Evolutionary conservation across 2,329 filamentous ascomycete species (phyloP).

Genomic region (Eutypa lata): DNA sequence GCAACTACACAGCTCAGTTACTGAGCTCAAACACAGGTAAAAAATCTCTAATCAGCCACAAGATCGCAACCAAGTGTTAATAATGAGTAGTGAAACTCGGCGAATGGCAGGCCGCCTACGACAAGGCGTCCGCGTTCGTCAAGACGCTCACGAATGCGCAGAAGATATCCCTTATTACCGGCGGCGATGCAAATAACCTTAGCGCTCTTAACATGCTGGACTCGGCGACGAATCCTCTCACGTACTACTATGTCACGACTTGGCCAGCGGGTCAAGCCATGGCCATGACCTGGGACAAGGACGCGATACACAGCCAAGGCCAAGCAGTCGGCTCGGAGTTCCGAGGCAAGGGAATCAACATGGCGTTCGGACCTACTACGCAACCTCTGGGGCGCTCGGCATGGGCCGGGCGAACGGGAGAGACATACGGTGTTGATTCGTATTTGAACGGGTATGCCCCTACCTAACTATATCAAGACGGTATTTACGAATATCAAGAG

Average conservation of each 20-base stretch:
- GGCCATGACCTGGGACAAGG: conserved; percentile 23
- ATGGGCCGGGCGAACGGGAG: conserved; percentile 19
- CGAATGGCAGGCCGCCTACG: conserved; percentile 17
- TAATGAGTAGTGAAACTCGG: conserved; percentile 17
- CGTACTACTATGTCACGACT: conserved; percentile 24
- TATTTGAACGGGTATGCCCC: conserved; percentile 8
- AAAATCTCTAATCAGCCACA: not conserved
- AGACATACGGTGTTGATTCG: conserved; percentile 20
- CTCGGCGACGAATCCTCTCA: conserved; percentile 15
- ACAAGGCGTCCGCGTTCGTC: conserved; percentile 27
- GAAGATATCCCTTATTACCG: conserved; percentile 34
- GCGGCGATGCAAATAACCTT: conserved; percentile 30
- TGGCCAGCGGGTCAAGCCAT: conserved; percentile 22
- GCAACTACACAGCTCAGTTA: conserved; percentile 15
- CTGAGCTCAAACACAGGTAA: conserved; percentile 14
- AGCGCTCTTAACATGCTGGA: conserved; percentile 12
- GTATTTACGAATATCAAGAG: too few relatives aligned
- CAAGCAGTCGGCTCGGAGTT: conserved; percentile 14
- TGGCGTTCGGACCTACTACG: conserved; percentile 21
- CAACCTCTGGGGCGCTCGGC: conserved; percentile 22
- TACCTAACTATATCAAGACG: not conserved
- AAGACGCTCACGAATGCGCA: conserved; percentile 30
- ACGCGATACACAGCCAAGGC: conserved; percentile 10
- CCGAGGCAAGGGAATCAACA: conserved; percentile 22
- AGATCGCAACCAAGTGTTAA: not conserved